These are phyloP conservation scores for Lentinula boryana DNA, from an alignment of 768 basidiomycete genomes.

Conservation along the genomic window DNA sequence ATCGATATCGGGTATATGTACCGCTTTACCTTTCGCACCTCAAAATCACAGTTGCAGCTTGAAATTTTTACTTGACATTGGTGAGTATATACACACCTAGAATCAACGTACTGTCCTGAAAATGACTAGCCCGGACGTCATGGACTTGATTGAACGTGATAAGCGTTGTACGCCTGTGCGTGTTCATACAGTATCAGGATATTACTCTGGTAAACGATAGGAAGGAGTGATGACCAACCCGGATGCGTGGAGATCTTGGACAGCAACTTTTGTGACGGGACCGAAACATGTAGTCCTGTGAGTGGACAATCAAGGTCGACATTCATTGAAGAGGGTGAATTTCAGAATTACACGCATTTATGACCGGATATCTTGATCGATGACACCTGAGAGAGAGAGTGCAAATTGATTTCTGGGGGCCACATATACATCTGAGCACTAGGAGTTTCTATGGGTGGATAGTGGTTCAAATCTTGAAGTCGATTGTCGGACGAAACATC, in stretches of 20 bases:
- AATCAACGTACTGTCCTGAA: conserved; percentile 41
- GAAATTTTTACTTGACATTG: not conserved
- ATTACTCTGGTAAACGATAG: not conserved
- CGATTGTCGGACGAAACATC: not conserved
- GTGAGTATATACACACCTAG: conserved; percentile 35
- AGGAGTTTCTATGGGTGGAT: not conserved
- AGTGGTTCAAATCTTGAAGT: not conserved
- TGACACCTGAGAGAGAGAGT: conserved; percentile 35
- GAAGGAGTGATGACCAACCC: conserved; percentile 25
- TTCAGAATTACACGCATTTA: conserved; percentile 35
- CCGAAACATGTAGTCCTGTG: conserved; percentile 54
- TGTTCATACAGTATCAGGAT: not conserved
- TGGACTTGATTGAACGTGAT: conserved; percentile 33
- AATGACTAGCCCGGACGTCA: conserved; percentile 54
- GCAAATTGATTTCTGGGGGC: conserved; percentile 37
- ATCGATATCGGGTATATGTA: conserved; percentile 48
- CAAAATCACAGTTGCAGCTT: not conserved
- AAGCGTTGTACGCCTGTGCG: conserved; percentile 27
- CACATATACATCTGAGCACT: conserved; percentile 26
- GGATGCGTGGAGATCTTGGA: conserved; percentile 34
- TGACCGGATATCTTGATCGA: conserved; percentile 44
- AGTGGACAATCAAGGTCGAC: conserved; percentile 12
- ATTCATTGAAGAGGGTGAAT: conserved; percentile 1
- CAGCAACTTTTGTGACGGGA: conserved; percentile 41
- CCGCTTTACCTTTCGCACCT: conserved; percentile 52